Evolutionary conservation across 78 protist genomes (phyloP), one percentile per base, ranked within the genome.

Genomic region (Speleostelium caveatum): DNA sequence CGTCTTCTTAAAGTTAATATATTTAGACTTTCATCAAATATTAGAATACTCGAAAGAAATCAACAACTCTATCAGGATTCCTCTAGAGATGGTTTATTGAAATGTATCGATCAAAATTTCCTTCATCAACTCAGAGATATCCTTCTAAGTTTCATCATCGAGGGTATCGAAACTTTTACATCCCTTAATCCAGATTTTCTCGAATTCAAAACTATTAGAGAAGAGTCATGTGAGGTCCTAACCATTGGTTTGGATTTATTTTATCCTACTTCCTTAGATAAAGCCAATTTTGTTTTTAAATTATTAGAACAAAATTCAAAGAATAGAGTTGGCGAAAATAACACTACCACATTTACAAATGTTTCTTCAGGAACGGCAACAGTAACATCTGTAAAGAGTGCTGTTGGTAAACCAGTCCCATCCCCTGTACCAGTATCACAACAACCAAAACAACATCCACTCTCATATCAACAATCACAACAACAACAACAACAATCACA

Each of bases 181-280:
- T n/a, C 28, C 32, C 21, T 6, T 5, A 24, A 6, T 38, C 65
- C 49, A 28, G 58, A 42, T 0, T 51, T 49, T 0, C 21, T 36
- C 7, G 77, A 69, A 35, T 42, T 83, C 24, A 39, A 83, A 41
- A 45, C 79, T 4, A 83, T 83, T 1, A 26, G 75, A 8, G 91
- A 83, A 32, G 95, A 92, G 28, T 69, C 92, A 1, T 92, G 95
- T 36, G 95, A 68, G 30, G 79, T 75, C 4, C 33, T 92, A 8
- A 92, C 92, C 0, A 79, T 92, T 86, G 95, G 95, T 30, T 68
- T 92, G 39, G 86, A 92, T 62, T 76, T 77, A 28, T 92, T 92
- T 73, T 92, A 92, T 62, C 95, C 95, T 35, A 73, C 87, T 14
- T 65, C 78, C 0, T 42, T 75, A 1, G 86, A 91, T 73, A 78